Base-by-base conservation (phyloP, 345 rosid genomes). In the Euclidium syriacum region DNA sequence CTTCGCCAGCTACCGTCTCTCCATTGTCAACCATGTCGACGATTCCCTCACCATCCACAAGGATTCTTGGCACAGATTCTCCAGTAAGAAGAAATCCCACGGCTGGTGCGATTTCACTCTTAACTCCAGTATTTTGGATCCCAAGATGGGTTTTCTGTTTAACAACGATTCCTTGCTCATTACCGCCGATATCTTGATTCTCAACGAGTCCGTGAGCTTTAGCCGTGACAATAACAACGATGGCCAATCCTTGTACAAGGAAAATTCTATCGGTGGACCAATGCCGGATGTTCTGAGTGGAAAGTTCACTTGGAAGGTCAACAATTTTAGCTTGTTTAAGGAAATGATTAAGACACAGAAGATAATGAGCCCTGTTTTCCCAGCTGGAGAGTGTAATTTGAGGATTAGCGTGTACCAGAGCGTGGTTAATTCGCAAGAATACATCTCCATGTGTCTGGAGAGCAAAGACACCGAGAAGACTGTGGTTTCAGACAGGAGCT, bases 91-190 rank as follows among this genome's bases (percentile, higher is more conserved):
- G 81, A 94, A 90, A 75, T 90, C 99, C 11, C 99, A 94, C 67
- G 99, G 99, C 4, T 94, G 99, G 99, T 94, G 99, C 67, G 97
- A 94, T 79, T 94, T 94, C 76, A 83, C 97, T 3, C 91, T 95
- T 50, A 81, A 84, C 24, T 81, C 97, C 4, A 81, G 90, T 8
- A 73, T 94, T 50, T 81, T 87, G 24, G 99, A 94, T 79, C 73
- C 96, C 35, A 90, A 83, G 79, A 67, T 77, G 78, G 99, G 99
- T 30, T 94, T 75, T 67, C 58, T 94, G 61, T 81, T 75, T 10
- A 84, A 73, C 39, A 84, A 78, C 18, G 97, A 90, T 49, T 80
- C 92, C 0, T 79, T 94, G 53, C 76, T 86, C 20, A 81, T 94
- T 11, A 86, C 96, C 1, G 97, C 97, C 4, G 96, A 94, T 83